Base-by-base conservation (phyloP, 2,329 filamentous ascomycete genomes). In the Cladosporium halotolerans region DNA sequence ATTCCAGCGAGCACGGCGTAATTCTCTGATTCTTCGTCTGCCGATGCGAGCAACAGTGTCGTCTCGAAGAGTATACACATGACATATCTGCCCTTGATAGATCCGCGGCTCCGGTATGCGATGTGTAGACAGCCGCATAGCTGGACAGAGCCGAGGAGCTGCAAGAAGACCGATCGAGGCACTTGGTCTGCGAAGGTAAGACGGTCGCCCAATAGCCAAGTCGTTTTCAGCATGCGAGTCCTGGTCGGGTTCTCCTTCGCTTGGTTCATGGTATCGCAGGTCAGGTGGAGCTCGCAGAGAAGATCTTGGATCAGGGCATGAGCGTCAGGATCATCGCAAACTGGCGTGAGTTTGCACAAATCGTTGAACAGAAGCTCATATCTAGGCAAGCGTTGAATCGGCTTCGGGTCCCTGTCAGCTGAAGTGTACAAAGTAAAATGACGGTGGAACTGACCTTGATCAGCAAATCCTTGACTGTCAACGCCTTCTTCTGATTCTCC, bases 351-450 rank as follows among this genome's bases (percentile, higher is more conserved):
- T 63, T 86, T 91, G 55, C 91, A 77, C 8, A 99, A 76, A 63
- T 96, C 89, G 4, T 83, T 79, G 63, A 97, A 91, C 2, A 97
- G 75, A 3, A 99, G 75, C 9, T 89, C 89, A 65, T 97, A 97
- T 72, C 87, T 89, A 74, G 89, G 95, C 18, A 96, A 81, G 52
- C 92, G 81, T 70, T 99, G 92, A 16, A 96, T 91, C 0, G 92
- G 93, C 88, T 95, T 52, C 13, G 31, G 13, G 19, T n/a, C 9
- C 8, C 42, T 28, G 23, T 28, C 23, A 28, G 23, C 23, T 28
- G 23, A 28, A 28, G 23, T 28, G 23, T 28, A 7, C 23, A 4
- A 28, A 28, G 23, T 28, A 28, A 28, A 28, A 28, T 7, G 7
- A 28, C 23, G 6, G 4, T 28, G 3, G 3, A 28, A 23, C 69